Percentiles rank a stretch among this genome's conserved stretches.
Conservation (phyloP, 805 yeast species). For the Saccharomycopsis sp. region DNA sequence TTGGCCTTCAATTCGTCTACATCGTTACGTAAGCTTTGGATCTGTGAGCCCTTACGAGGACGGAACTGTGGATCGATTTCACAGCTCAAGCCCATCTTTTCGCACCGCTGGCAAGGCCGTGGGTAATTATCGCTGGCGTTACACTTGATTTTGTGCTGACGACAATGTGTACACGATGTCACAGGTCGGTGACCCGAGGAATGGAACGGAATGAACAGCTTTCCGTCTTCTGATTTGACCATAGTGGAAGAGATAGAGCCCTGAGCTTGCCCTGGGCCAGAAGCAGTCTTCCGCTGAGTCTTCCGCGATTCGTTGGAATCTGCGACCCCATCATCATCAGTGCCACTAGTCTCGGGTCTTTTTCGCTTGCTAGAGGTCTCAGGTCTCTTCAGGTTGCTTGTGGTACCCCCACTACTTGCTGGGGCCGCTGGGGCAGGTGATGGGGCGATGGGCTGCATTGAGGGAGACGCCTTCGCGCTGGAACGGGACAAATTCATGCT, state of each 20-base stretch:
- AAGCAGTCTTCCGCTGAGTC: neutral
- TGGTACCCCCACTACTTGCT: too few species aligned
- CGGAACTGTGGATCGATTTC: slow-evolving; percentile 87
- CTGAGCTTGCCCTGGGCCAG: too few species aligned
- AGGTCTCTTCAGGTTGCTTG: too few species aligned
- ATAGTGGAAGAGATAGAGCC: neutral
- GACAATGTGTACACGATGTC: slow-evolving; percentile 88
- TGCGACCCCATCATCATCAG: neutral
- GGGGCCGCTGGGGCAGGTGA: neutral
- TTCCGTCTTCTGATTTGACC: slow-evolving; percentile 9
- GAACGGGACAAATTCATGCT: too few species aligned
- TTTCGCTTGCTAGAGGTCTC: neutral
- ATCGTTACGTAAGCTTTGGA: slow-evolving; percentile 76
- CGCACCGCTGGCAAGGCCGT: slow-evolving; percentile 75
- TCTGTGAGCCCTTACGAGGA: slow-evolving; percentile 88
- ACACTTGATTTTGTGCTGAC: slow-evolving; percentile 91
- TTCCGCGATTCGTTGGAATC: neutral
- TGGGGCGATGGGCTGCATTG: neutral
- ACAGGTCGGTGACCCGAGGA: slow-evolving; percentile 73
- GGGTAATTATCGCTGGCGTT: slow-evolving; percentile 84
- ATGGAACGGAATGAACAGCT: slow-evolving; percentile 19
- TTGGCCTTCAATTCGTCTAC: slow-evolving; percentile 73
- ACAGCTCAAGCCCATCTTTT: slow-evolving; percentile 70
- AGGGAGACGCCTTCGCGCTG: neutral
- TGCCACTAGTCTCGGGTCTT: neutral